Base-by-base conservation (phyloP, 2,329 filamentous ascomycete genomes). In the Neofusicoccum laricinum region DNA sequence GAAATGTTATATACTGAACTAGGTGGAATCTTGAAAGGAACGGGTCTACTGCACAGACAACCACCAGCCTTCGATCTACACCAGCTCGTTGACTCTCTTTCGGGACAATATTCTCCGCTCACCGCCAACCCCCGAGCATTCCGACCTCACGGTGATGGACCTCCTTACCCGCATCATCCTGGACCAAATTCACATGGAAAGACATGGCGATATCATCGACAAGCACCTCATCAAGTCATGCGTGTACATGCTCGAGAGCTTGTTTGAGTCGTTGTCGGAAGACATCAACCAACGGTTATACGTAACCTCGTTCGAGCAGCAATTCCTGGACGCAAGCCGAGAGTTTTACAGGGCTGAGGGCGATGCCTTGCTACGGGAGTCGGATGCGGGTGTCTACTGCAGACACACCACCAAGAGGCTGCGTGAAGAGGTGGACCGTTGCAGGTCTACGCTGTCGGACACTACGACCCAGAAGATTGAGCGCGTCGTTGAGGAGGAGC, bases 141-240 rank as follows among this genome's bases (percentile, higher is more conserved):
- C 79, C 70, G 59, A 65, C 77, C 81, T 78, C 6, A 77, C 77
- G n/a, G 85, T 96, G 8, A 88, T 90, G 50, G 85, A 90, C 63
- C 86, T 97, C 6, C 81, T 98, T 30, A 91, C 91, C 70, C 86
- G 87, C 5, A 91, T 97, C 14, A 85, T 98, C 34, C 84, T 98
- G 2, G 93, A 97, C 67, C 91, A 97, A 78, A 90, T 99, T 68
- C 87, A 90, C 66, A 93, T 97, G 88, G 95, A 98, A 76, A 85
- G 95, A 32, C 88, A 93, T 65, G 95, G 94, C 32, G 93, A 97
- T 70, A 86, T 92, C 14, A 93, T 98, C 66, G 91, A 98, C 75
- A 88, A 91, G 69, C 85, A 87, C 40, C 82, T 97, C 4, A 87
- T 98, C 69, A 90, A 92, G 68, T 90, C 91, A 59, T 94, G 92